A percentile compares a stretch with the other conserved stretches of the same genome.
These are phyloP conservation scores for Gryganskiella cystojenkinii DNA, from an alignment of 192 early-diverging fungal genomes.

Conservation along the genomic window DNA sequence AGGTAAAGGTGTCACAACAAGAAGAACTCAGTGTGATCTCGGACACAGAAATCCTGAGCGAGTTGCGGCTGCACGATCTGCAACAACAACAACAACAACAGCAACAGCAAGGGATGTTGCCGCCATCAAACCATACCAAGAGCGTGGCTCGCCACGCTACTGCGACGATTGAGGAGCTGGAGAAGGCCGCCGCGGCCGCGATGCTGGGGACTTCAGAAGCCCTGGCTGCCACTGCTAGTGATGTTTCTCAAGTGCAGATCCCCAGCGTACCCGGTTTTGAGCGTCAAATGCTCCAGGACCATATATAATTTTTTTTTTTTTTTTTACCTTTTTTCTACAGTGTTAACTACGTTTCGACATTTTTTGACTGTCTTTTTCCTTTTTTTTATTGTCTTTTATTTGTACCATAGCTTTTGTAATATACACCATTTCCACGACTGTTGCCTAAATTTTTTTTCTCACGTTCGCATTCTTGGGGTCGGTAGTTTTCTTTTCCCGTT, in stretches of 20 bases:
- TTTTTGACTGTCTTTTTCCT: not conserved
- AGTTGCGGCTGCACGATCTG: slow-evolving; percentile 27
- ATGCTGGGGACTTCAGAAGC: not conserved
- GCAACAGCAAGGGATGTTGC: slow-evolving; percentile 6
- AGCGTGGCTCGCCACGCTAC: not conserved
- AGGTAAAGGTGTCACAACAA: slow-evolving; percentile 33
- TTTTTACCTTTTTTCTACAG: not conserved
- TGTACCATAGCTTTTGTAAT: not conserved
- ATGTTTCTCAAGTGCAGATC: not conserved
- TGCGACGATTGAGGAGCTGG: not conserved
- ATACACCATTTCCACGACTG: too few species aligned
- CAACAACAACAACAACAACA: too few species aligned
- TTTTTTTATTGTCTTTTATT: not conserved
- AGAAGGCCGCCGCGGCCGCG: not conserved
- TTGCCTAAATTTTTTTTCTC: too few species aligned
- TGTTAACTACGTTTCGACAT: too few species aligned
- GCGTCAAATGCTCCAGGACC: not conserved
- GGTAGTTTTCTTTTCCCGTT: too few species aligned
- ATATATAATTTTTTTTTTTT: not conserved
- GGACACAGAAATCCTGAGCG: slow-evolving; percentile 34
- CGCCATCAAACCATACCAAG: slow-evolving; percentile 11
- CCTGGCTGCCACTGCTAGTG: not conserved
- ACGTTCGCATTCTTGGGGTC: too few species aligned
- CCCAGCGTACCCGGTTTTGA: slow-evolving; percentile 7
- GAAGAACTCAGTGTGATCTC: slow-evolving; percentile 43